Base-by-base conservation (phyloP, 768 basidiomycete genomes). In the Suillus ampliporus region DNA sequence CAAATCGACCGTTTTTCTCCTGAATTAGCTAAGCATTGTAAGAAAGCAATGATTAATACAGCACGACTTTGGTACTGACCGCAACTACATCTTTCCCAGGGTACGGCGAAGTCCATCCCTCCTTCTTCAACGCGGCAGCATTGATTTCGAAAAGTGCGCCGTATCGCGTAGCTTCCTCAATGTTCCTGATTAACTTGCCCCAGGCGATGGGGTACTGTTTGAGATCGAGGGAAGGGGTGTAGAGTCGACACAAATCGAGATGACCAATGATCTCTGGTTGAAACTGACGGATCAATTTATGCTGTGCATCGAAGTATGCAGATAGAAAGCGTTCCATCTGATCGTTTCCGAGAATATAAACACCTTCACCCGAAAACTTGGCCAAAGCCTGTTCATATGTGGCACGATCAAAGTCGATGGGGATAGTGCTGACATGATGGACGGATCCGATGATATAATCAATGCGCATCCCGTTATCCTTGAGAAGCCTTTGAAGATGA, bases 101-200 rank as follows among this genome's bases (percentile, higher is more conserved):
- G 76, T 96, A 99, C 5, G 91, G 85, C 3, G 87, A 85, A 11
- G 77, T 74, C 97, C 97, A 99, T 14, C 90, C 87, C 11, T 56
- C 54, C 72, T 99, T 99, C 69, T 95, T 80, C 71, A 98, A 89
- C 10, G 95, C 95, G 11, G 97, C 93, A 26, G 95, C 89, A 69
- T 97, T 99, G 38, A 92, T 78, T 77, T 99, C 97, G 70, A 99
- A 98, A 62, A 97, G 75, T 3, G 93, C 97, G 2, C 95, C 96
- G 74, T 98, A 97, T 14, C 69, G 77, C 15, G 90, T 81, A 1
- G 89, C 94, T 62, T 78, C 88, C 56, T 74, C 69, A 65, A 99
- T 77, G 74, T 99, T 99, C 67, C 94, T 78, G 74, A 86, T 83
- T 40, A 95, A 76, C 72, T 85, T 87, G 46, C 79, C 74, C 84